A percentile compares a stretch with the other conserved stretches of the same genome.
phyloP scores from a whole-genome alignment of 169 alveolate genomes.

The Cryptosporidium viatorum region DNA sequence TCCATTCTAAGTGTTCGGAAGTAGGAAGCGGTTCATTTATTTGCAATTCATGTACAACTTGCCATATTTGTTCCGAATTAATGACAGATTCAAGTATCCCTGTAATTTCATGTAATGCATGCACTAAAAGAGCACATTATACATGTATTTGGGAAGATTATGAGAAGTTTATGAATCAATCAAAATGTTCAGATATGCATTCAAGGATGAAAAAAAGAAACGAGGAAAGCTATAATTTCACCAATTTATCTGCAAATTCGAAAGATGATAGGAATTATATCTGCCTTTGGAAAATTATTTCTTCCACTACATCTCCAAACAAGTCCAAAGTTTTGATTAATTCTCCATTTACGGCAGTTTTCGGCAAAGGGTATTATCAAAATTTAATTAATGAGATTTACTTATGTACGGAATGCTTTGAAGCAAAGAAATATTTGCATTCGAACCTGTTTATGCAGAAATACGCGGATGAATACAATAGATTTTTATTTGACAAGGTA shows the following conservation, averaged over 20 bases:
- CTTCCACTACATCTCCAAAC: slow-evolving; percentile 10
- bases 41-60: slow-evolving; percentile 37
- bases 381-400: slow-evolving; percentile 20
- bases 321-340: slow-evolving; percentile 31
- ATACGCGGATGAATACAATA: not conserved
- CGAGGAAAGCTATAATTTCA: not conserved
- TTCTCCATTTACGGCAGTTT: slow-evolving; percentile 50
- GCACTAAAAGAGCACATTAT: slow-evolving; percentile 60
- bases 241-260: not conserved
- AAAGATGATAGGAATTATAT: slow-evolving; percentile 26
- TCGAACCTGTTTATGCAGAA: slow-evolving; percentile 1
- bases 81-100: slow-evolving; percentile 13
- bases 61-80: slow-evolving; percentile 19
- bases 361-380: slow-evolving; percentile 63
- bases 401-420: slow-evolving; percentile 40
- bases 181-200: not conserved
- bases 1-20: slow-evolving; percentile 22
- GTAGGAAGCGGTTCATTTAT: not conserved
- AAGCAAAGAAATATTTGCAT: not conserved
- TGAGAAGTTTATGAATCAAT: not conserved
- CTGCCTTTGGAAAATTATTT: slow-evolving; percentile 34
- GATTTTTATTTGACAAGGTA: not conserved
- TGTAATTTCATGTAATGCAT: not conserved
- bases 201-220: not conserved
- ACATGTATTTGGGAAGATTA: slow-evolving; percentile 49